Conservation (phyloP, 2,329 filamentous ascomycete genomes). For the Raffaelea albimanens region DNA sequence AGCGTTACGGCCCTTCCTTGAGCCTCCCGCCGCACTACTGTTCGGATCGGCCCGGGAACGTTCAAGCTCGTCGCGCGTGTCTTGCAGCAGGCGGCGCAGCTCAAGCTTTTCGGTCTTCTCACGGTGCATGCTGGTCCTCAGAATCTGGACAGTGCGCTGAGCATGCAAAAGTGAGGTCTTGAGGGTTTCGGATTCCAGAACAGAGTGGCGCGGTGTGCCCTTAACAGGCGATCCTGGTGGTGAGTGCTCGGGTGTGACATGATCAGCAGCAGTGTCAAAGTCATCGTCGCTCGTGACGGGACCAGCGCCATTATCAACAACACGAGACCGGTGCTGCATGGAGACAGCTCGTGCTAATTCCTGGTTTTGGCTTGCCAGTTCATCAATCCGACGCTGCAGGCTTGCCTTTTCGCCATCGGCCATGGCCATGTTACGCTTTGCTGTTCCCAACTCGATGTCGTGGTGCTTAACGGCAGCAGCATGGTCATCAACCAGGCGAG, state of each 20-base stretch:
- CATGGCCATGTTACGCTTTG: conserved; percentile 69
- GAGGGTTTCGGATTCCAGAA: conserved; percentile 90
- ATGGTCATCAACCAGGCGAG: conserved; percentile 76
- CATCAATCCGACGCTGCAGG: conserved; percentile 78
- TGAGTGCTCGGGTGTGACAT: conserved; percentile 76
- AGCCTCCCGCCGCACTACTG: conserved; percentile 26
- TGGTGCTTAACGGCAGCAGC: conserved; percentile 68
- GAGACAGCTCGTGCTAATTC: conserved; percentile 81
- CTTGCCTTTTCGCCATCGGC: conserved; percentile 70
- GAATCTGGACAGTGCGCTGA: conserved; percentile 90
- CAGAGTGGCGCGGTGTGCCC: conserved; percentile 78
- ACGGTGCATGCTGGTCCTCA: conserved; percentile 89
- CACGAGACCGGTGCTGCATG: conserved; percentile 53
- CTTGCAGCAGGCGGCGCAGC: conserved; percentile 87
- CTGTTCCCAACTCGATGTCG: conserved; percentile 76
- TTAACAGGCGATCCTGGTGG: conserved; percentile 87
- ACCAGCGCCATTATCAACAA: conserved; percentile 54
- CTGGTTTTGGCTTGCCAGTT: conserved; percentile 79
- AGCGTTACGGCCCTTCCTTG: conserved; percentile 54
- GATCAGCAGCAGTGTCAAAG: conserved; percentile 55
- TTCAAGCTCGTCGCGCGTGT: conserved; percentile 85
- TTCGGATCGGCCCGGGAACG: conserved; percentile 49
- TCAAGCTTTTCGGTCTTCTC: conserved; percentile 99
- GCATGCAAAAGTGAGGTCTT: conserved; percentile 91
- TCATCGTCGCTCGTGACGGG: conserved; percentile 52